Evolutionary conservation across 2,329 filamentous ascomycete genomes (phyloP).

Genomic region (Aspergillus pseudoviridinutans): DNA sequence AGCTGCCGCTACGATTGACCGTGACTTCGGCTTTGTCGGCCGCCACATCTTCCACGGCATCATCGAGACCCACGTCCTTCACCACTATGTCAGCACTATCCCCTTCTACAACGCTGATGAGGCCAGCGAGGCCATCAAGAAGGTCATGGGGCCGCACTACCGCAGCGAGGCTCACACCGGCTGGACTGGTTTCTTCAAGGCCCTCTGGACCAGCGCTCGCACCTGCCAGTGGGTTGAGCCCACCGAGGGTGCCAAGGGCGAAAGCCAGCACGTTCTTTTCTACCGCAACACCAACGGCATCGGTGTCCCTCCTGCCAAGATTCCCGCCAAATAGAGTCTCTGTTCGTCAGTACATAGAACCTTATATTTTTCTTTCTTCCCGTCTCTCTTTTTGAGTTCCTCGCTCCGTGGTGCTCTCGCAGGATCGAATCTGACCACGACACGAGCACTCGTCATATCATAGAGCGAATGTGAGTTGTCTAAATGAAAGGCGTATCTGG

Average conservation of each 20-base stretch:
- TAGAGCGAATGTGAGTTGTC: slow-evolving; percentile 1
- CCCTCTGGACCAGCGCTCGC: slow-evolving; percentile 75
- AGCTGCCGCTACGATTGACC: slow-evolving; percentile 92
- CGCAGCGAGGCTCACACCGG: slow-evolving; percentile 75
- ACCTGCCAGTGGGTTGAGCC: slow-evolving; percentile 98
- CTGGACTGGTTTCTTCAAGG: slow-evolving; percentile 74
- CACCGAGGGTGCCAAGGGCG: slow-evolving; percentile 71
- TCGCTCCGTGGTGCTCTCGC: slow-evolving; percentile 20
- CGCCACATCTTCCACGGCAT: slow-evolving; percentile 90
- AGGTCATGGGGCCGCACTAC: slow-evolving; percentile 94
- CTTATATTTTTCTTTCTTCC: slow-evolving; percentile 1
- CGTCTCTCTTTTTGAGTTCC: slow-evolving; percentile 4
- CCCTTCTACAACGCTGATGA: slow-evolving; percentile 97
- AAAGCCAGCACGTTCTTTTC: slow-evolving; percentile 82
- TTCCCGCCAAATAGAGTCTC: slow-evolving; percentile 25
- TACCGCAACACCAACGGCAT: slow-evolving; percentile 92
- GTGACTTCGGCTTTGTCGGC: slow-evolving; percentile 94
- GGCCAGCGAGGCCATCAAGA: slow-evolving; percentile 89
- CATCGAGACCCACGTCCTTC: slow-evolving; percentile 94
- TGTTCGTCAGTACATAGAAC: slow-evolving; percentile 12
- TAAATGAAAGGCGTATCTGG: slow-evolving; percentile 5
- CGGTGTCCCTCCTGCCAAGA: slow-evolving; percentile 57
- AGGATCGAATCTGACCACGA: slow-evolving; percentile 21
- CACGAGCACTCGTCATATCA: slow-evolving; percentile 2
- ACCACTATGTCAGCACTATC: slow-evolving; percentile 95